phyloP scores from a whole-genome alignment of 176 grass and related monocot species.

The Rhynchospora pubera region DNA sequence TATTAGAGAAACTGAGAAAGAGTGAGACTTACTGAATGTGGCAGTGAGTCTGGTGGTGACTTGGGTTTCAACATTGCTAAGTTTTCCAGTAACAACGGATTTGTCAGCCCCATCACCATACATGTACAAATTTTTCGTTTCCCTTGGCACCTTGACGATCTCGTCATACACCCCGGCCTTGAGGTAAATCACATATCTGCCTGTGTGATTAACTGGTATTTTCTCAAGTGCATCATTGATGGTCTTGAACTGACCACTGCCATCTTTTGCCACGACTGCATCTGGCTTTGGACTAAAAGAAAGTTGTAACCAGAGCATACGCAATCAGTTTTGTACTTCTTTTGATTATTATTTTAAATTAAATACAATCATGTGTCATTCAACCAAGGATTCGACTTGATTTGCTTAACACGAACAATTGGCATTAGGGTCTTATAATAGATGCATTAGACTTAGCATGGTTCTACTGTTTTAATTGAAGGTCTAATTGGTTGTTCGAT shows the following conservation, averaged over 20 bases:
- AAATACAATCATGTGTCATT: not conserved
- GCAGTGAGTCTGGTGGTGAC: slow-evolving; percentile 61
- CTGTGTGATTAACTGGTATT: slow-evolving; percentile 33
- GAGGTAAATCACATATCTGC: slow-evolving; percentile 72
- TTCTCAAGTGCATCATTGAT: slow-evolving; percentile 54
- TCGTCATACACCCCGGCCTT: slow-evolving; percentile 75
- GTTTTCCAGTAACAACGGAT: slow-evolving; percentile 38
- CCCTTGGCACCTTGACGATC: slow-evolving; percentile 49
- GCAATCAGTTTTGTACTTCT: not conserved
- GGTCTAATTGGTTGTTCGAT: no score
- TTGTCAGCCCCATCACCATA: slow-evolving; percentile 67
- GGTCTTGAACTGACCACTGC: slow-evolving; percentile 64
- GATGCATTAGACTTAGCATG: no score
- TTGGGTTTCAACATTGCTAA: slow-evolving; percentile 39
- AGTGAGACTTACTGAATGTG: slow-evolving; percentile 47
- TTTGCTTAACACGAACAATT: not conserved
- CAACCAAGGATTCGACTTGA: not conserved
- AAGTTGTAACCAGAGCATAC: not conserved
- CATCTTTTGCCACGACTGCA: slow-evolving; percentile 67
- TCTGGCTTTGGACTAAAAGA: slow-evolving; percentile 28
- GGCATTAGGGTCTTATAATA: no score
- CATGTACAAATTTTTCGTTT: slow-evolving; percentile 65
- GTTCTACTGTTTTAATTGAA: no score
- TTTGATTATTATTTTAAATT: not conserved
- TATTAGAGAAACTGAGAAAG: slow-evolving; percentile 1